phyloP scores from a whole-genome alignment of 192 early-diverging fungal species.

The Phycomyces blakesleeanus region DNA sequence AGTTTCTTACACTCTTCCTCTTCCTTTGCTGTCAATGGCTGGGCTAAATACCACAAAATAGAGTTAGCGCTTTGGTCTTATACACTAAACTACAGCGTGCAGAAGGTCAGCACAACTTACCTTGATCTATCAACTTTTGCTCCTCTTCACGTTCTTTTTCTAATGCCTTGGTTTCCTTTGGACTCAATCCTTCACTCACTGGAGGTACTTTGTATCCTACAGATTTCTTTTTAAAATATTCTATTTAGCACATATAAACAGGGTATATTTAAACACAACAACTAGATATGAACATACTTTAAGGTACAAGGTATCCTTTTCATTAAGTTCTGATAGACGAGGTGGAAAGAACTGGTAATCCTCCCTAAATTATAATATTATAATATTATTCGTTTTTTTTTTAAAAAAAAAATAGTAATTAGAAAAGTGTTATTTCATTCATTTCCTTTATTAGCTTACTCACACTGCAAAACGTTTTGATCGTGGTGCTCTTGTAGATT shows the following conservation, averaged over 20 bases:
- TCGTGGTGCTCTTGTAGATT: conserved; percentile 51
- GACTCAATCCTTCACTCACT: conserved; percentile 30
- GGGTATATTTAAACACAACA: not conserved
- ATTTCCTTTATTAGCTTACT: too few relatives aligned
- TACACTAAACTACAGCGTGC: too few relatives aligned
- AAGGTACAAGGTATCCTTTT: conserved; percentile 78
- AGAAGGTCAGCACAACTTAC: too few relatives aligned
- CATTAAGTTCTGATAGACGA: conserved; percentile 75
- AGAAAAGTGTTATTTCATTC: too few relatives aligned
- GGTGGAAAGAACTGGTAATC: conserved; percentile 94
- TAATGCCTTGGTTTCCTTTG: conserved; percentile 35
- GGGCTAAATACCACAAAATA: conserved; percentile 50
- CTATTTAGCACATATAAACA: not conserved
- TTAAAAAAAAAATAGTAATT: too few relatives aligned
- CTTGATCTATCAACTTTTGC: conserved; percentile 75
- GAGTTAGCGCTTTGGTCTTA: not conserved
- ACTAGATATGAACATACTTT: conserved; percentile 23
- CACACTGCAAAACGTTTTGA: conserved; percentile 58
- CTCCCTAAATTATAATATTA: too few relatives aligned
- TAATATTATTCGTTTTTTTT: too few relatives aligned
- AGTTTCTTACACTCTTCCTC: conserved; percentile 68
- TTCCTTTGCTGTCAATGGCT: conserved; percentile 87
- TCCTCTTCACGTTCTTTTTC: conserved; percentile 69
- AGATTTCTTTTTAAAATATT: conserved; percentile 61
- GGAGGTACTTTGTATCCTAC: conserved; percentile 68